Evolutionary conservation across 768 basidiomycete genomes (phyloP), one percentile per base, ranked within the genome.

Genomic region (Russula ochroleuca): DNA sequence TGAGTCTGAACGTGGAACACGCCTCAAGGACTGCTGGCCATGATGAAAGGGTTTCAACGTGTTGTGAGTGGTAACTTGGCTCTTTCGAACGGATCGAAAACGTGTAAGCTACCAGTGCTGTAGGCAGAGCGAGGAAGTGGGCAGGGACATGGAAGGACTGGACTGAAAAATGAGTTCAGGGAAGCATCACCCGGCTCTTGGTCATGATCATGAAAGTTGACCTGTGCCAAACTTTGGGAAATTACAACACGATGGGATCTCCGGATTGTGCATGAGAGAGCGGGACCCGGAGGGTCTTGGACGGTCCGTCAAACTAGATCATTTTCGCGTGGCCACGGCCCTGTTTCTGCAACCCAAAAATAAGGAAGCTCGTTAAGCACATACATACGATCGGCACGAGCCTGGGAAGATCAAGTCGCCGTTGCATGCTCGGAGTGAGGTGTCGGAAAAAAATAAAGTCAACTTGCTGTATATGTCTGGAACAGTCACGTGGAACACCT

Each of bases 221-320:
- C 56, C 63, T 51, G 15, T 43, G 19, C 62, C 52, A 59, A 59
- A 58, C 52, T 45, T 3, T 55, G 38, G 65, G 62, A 64, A 9
- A 55, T 59, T 64, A 66, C 61, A 28, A 59, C 52, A 57, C 35
- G 47, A 63, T 55, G 35, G 62, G n/a, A 66, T 65, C 62, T 59
- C 57, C 50, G 65, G 57, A 45, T 6, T 11, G 48, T 38, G 57
- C 53, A 55, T 58, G 45, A 47, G 41, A 53, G 50, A 56, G 51
- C 45, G 37, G n/a, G 17, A 43, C 47, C 54, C 38, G n/a, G 53
- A 57, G 53, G 61, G 52, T 62, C 65, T 58, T 54, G 56, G 31
- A 10, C 25, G 17, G 51, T 33, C 41, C 57, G 31, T 54, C 23
- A 5, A 56, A n/a, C 13, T n/a, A 43, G 47, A 41, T 57, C 61